Conservation (phyloP, 179 eudicot species). For the Amaranthus tricolor region DNA sequence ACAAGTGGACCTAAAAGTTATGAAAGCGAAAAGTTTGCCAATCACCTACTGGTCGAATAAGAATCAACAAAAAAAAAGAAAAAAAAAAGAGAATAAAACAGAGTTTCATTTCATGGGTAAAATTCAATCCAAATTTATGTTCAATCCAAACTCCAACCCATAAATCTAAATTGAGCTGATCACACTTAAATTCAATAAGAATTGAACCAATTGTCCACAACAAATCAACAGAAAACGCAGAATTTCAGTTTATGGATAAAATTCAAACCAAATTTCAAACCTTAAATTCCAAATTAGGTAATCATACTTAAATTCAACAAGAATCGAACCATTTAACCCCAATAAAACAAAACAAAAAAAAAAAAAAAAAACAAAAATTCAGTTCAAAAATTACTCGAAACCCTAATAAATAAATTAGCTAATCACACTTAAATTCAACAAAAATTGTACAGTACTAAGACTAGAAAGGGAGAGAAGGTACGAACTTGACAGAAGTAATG, state of each 20-base stretch:
- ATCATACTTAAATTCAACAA: no score
- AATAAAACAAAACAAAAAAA: not conserved
- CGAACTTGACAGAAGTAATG: conserved; percentile 52
- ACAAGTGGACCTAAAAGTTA: not conserved
- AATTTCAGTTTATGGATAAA: no score
- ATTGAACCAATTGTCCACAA: not conserved
- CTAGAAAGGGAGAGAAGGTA: not conserved
- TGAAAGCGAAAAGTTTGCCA: no score
- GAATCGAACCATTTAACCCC: not conserved
- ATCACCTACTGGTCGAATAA: no score
- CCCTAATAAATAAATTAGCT: not conserved
- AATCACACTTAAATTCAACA: not conserved
- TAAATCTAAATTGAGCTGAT: no score
- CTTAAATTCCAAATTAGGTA: no score
- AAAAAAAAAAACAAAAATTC: not conserved
- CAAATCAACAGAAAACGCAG: no score
- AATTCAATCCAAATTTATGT: not conserved
- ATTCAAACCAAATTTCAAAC: not conserved
- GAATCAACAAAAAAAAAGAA: no score
- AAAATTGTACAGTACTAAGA: no score
- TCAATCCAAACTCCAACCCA: not conserved
- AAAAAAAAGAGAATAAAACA: no score
- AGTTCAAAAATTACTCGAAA: not conserved
- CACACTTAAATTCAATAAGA: no score
- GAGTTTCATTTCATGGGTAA: no score